A percentile compares a stretch with the other conserved stretches of the same genome.
These are phyloP conservation scores for Aspergillus leporis DNA, from an alignment of 495 filamentous ascomycete species.

Conservation along the genomic window DNA sequence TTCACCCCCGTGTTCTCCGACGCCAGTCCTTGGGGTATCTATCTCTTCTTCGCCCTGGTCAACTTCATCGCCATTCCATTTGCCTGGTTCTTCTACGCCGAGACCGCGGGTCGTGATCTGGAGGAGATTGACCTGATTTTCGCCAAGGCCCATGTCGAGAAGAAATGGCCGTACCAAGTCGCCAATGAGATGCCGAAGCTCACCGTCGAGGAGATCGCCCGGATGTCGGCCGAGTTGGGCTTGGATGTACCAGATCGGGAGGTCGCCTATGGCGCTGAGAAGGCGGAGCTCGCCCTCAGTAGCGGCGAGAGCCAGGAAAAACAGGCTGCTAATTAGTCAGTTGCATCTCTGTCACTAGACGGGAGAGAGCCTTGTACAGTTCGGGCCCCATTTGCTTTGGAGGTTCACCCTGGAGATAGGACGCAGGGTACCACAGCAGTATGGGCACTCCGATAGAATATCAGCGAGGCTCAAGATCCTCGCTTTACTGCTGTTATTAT, in stretches of 20 bases:
- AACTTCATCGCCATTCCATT: conserved; percentile 67
- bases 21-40: conserved; percentile 33
- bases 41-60: conserved; percentile 66
- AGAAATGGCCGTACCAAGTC: conserved; percentile 35
- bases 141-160: conserved; percentile 43
- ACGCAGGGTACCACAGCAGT: too few relatives aligned
- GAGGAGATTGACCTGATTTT: conserved; percentile 69
- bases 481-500: too few relatives aligned
- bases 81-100: conserved; percentile 68
- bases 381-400: not conserved
- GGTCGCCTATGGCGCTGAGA: conserved; percentile 25
- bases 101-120: conserved; percentile 65
- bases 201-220: conserved; percentile 25
- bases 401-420: too few relatives aligned
- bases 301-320: conserved; percentile 24
- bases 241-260: conserved; percentile 20
- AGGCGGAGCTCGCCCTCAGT: conserved; percentile 33
- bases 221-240: conserved; percentile 31
- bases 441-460: too few relatives aligned
- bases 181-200: conserved; percentile 37
- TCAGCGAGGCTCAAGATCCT: too few relatives aligned
- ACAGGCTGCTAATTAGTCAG: not conserved
- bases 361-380: not conserved
- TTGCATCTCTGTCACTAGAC: not conserved
- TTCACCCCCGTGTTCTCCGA: conserved; percentile 43